Evolutionary conservation across 345 rosid genomes (phyloP).

Genomic region (Isatis tinctoria): DNA sequence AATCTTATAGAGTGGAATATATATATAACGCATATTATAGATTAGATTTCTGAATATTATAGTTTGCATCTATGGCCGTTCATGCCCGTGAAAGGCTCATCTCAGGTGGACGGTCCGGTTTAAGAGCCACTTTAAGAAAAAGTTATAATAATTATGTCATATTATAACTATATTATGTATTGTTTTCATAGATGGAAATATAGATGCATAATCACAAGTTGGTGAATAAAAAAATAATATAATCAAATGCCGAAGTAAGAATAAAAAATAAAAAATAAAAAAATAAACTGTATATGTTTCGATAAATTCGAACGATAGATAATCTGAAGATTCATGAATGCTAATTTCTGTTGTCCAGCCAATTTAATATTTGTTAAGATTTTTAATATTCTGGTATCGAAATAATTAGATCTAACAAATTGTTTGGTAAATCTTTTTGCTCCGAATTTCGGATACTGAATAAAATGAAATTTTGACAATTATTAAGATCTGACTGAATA

Average conservation of each 20-base stretch:
- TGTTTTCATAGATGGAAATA: neutral
- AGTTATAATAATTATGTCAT: neutral
- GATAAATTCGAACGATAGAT: neutral
- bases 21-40: neutral
- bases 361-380: too few species aligned
- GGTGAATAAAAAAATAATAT: neutral
- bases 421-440: too few species aligned
- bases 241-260: neutral
- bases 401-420: too few species aligned
- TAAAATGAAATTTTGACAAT: neutral
- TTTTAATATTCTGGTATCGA: too few species aligned
- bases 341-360: neutral
- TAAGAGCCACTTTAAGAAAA: slow-evolving; percentile 12
- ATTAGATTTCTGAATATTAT: neutral
- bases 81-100: slow-evolving; percentile 8
- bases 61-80: neutral
- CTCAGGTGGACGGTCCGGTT: neutral
- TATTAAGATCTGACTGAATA: neutral
- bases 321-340: neutral
- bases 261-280: too few species aligned
- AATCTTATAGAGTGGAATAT: slow-evolving; percentile 19
- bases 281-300: neutral
- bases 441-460: too few species aligned
- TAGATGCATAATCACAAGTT: neutral
- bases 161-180: neutral